Evolutionary conservation across 352 stramenopile species (phyloP), one percentile per base, ranked within the genome.

Genomic region (Pythium utonaiense): DNA sequence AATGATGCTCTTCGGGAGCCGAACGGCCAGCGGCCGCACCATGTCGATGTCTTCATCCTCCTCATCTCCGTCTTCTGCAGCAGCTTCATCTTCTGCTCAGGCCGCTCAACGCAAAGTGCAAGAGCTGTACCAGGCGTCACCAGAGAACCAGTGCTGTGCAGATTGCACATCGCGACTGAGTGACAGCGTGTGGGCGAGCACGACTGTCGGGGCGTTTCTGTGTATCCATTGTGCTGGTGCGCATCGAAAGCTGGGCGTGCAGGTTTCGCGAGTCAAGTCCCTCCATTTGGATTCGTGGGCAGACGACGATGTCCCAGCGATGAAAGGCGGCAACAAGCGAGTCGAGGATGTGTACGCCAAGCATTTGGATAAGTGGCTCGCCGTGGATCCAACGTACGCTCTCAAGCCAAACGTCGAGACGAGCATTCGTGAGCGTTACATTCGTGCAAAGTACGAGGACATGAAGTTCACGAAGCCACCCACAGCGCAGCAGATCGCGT

Each of bases 11-110:
- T 64, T 69, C 21, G 55, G 62, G 4, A 69, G 55, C 19, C 55
- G 62, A 19, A 58, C 62, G 31, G 55, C 40, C 22, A 69, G 62
- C 38, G 50, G 28, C 9, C 62, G 62, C 4, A 52, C 38, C 1
- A 30, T 65, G 4, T 55, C 55, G 28, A 9, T 54, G 13, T 49
- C 58, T 14, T 57, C 70, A 98, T 99, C 73, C 96, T 96, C 75
- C 88, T 90, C 71, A 88, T 80, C 59, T 91, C 98, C 59, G 80
- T 7, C 16, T n/a, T 10, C 40, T 25, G 3, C 40, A 14, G n/a
- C 40, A 1, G 95, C 73, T 86, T 99, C 71, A 99, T 99, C 96
- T 87, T 99, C 62, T 99, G 99, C 86, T 93, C 97, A 67, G 98
- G 85, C 71, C 82, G 59, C 69, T 24, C 70, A 75, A 44, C 73